Evolutionary conservation across 208 protist genomes (phyloP).

Genomic region (Leishmania arabica): DNA sequence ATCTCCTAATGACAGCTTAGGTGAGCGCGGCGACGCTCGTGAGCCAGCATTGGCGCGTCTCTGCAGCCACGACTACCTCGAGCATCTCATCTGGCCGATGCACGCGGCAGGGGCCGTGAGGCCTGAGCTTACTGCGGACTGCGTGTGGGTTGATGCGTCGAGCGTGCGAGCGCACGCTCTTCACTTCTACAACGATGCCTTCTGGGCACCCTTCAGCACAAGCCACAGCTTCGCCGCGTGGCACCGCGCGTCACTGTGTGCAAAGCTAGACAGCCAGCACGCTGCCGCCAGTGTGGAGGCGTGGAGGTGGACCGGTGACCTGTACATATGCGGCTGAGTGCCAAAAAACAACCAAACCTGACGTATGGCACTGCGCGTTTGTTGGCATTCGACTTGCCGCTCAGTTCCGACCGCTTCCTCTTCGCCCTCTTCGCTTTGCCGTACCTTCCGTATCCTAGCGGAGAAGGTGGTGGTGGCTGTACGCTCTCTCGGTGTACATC

Average conservation of each 20-base stretch:
- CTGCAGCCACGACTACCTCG: conserved; percentile 25
- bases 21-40: not conserved
- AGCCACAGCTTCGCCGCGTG: conserved; percentile 6
- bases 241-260: not conserved
- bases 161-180: conserved; percentile 29
- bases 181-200: conserved; percentile 40
- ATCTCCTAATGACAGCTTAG: not conserved
- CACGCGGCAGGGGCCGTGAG: conserved; percentile 16
- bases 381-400: not conserved
- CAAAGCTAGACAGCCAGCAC: not conserved
- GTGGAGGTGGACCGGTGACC: not conserved
- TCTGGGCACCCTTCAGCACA: conserved; percentile 29
- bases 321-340: not conserved
- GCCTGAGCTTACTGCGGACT: conserved; percentile 29
- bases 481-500: not conserved
- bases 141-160: conserved; percentile 46
- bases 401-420: not conserved
- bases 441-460: not conserved
- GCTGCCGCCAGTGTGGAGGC: not conserved
- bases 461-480: not conserved
- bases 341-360: not conserved
- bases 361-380: not conserved
- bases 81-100: conserved; percentile 33
- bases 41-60: not conserved
- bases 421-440: not conserved